Evolutionary conservation across 2,329 filamentous ascomycete genomes (phyloP), one percentile per base, ranked within the genome.

Genomic region (Elsinoe ampelina): DNA sequence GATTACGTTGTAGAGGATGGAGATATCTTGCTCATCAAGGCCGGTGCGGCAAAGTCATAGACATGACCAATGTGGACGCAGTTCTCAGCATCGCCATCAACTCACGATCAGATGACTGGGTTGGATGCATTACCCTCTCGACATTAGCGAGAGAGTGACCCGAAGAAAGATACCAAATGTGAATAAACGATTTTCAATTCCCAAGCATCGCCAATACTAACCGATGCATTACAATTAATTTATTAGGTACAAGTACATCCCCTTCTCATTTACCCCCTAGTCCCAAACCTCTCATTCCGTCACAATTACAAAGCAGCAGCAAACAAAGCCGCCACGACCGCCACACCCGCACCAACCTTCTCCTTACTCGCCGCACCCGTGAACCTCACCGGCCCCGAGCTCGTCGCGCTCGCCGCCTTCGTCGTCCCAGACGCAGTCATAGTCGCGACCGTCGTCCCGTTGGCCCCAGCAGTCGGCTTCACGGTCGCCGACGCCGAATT

Each of bases 1-100:
- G 92, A 97, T 54, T 97, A 98, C 71, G 81, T 92, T 5, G 83
- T 93, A 10, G 84, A 91, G 70, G 89, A 95, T 68, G 89, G 88
- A 51, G 89, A 85, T 68, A 82, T 85, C 64, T 71, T 96, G 64
- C 81, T 95, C 66, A 90, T 96, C 80, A 96, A 96, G 80, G 86
- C 86, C 32, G 87, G 87, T 75, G 87, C 87, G 54, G 87, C 87
- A 64, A 91, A 91, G 80, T 62, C 63, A 54, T 70, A 62, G 63
- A 19, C 26, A 26, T 45, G 26, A 45, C 19, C n/a, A 45, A 8
- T 20, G 6, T 30, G 26, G 26, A 30, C 7, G 10, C 5, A 39
- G 36, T 12, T 39, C n/a, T 12, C 36, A n/a, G 42, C 11, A 13
- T 11, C 11, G 32, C 39, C 39, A 47, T 26, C 42, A 32, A 6